Evolutionary conservation across 2,329 filamentous ascomycete species (phyloP), one percentile per base, ranked within the genome.

Genomic region (Colletotrichum truncatum): DNA sequence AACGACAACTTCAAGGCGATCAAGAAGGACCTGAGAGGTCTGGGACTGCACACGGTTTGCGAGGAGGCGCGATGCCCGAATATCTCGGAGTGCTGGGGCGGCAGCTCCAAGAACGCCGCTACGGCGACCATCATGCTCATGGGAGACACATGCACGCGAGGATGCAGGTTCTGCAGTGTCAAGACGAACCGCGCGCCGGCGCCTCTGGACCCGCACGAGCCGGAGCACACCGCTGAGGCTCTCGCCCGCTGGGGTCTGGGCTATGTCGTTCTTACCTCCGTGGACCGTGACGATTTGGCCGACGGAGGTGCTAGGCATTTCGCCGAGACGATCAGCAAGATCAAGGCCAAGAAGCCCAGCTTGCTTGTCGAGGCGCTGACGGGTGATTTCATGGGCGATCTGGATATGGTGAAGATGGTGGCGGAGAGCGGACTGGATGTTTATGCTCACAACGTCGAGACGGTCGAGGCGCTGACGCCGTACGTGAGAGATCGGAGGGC

Each of bases 101-200:
- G 96, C 32, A 89, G 85, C 75, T 89, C 91, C 77, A 97, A 97
- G 82, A 91, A 89, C 70, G 91, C 93, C 25, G 96, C 96, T 4
- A 99, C 96, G 30, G 96, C 96, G 3, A 99, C 96, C 10, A 98
- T 99, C 79, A 99, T 99, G 96, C 83, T 99, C 49, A 98, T 98
- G 94, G 96, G 96, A 69, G 96, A 99, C 78, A 98, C 95, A 8
- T 99, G 96, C 80, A 99, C 96, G 16, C 88, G 96, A 66, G 96
- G 95, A 16, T 99, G 96, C 80, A 89, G 96, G 56, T 99, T 99
- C 84, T 99, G 96, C 85, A 93, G 91, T 70, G 96, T 99, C 55
- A 98, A 98, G 85, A 99, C 96, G 3, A 90, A 83, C 64, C 89
- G 92, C 43, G 81, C 84, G 1, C 90, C 93, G 11, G 81, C 90